phyloP scores from a whole-genome alignment of 1,284 basidiomycete species.

The Trichosporon coremiiforme region DNA sequence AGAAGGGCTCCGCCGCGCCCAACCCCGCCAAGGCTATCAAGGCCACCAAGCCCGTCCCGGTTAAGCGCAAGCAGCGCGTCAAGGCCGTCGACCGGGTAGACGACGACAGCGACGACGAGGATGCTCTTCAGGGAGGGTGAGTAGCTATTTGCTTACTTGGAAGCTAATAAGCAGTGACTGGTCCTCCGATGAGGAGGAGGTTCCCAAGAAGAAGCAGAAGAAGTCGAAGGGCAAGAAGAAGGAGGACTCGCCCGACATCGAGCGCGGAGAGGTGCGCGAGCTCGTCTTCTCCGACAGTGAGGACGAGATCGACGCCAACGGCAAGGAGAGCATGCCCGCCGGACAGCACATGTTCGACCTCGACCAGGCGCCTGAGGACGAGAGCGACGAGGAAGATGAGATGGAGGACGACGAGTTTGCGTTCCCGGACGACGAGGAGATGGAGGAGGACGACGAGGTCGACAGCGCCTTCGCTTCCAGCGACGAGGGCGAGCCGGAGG shows the following conservation, averaged over 20 bases:
- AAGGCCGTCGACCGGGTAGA: slow-evolving; percentile 49
- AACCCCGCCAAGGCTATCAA: slow-evolving; percentile 40
- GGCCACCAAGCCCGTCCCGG: slow-evolving; percentile 30
- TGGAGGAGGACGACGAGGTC: slow-evolving; percentile 57
- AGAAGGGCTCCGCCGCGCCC: slow-evolving; percentile 35
- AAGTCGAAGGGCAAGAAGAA: slow-evolving; percentile 51
- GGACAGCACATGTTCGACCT: slow-evolving; percentile 56
- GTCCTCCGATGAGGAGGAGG: slow-evolving; percentile 59
- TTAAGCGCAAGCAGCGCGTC: slow-evolving; percentile 37
- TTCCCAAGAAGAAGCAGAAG: slow-evolving; percentile 63
- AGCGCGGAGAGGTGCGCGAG: slow-evolving; percentile 60
- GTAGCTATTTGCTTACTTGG: slow-evolving; percentile 7
- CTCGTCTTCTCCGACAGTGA: slow-evolving; percentile 67
- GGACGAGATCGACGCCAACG: slow-evolving; percentile 59
- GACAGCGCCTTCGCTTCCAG: slow-evolving; percentile 52
- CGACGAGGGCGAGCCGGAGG: slow-evolving; percentile 51
- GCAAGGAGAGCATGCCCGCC: slow-evolving; percentile 49
- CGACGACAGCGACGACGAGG: slow-evolving; percentile 52
- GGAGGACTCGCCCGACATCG: slow-evolving; percentile 49
- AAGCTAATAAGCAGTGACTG: slow-evolving; percentile 38
- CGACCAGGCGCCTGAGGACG: slow-evolving; percentile 50
- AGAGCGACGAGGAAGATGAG: slow-evolving; percentile 48
- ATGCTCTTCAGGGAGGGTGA: slow-evolving; percentile 50
- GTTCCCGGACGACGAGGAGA: slow-evolving; percentile 58
- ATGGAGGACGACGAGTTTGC: slow-evolving; percentile 60